A percentile compares a stretch with the other conserved stretches of the same genome.
These are phyloP conservation scores for Lepidium campestre DNA, from an alignment of 441 rosid genomes.

Conservation along the genomic window DNA sequence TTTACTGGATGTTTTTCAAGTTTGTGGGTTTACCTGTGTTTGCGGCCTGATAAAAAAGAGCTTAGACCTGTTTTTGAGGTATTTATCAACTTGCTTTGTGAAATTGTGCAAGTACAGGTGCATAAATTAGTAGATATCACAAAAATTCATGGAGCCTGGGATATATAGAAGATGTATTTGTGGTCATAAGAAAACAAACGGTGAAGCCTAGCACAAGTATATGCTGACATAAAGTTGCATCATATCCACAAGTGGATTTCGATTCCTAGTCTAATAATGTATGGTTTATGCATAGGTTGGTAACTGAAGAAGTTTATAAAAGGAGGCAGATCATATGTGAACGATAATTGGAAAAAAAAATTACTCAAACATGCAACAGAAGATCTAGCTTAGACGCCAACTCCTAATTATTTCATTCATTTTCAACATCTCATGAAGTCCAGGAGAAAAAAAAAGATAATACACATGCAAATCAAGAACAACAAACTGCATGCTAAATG, in stretches of 20 bases:
- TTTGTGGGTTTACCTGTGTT: not conserved
- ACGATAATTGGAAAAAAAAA: not conserved
- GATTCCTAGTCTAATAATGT: not conserved
- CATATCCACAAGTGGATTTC: not conserved
- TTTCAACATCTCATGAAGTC: constrained; percentile 2
- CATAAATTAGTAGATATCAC: not conserved
- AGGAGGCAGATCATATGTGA: not conserved
- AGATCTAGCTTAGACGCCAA: constrained; percentile 2
- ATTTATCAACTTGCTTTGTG: not conserved
- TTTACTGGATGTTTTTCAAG: not conserved
- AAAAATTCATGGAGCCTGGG: not conserved
- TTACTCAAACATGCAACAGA: constrained; percentile 1
- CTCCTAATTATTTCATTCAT: constrained; percentile 9
- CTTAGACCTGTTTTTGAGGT: not conserved
- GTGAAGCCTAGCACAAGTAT: not conserved
- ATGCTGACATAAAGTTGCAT: not conserved
- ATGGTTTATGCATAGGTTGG: not conserved
- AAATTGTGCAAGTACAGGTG: not conserved
- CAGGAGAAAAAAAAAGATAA: not conserved
- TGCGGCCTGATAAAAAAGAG: not conserved
- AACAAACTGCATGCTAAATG: constrained; percentile 12
- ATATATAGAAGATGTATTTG: not conserved
- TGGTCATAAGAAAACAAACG: not conserved
- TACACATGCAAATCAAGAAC: constrained; percentile 11
- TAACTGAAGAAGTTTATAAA: not conserved